These are phyloP conservation scores for Rhynchosporium agropyri DNA, from an alignment of 2,329 filamentous ascomycete species.

Conservation along the genomic window DNA sequence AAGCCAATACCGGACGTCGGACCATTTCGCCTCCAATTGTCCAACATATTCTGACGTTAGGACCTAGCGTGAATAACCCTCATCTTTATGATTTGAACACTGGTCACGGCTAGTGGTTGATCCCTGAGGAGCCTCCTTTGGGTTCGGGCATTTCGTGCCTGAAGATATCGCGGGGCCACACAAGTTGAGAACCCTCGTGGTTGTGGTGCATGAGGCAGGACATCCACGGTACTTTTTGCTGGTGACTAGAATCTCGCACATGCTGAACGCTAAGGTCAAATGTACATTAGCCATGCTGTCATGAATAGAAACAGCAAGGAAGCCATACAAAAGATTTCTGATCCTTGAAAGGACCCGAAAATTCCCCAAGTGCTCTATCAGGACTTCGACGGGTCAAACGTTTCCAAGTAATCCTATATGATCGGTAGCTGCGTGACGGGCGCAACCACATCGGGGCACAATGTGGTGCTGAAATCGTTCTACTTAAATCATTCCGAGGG, in stretches of 20 bases:
- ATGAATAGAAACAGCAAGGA: too few relatives aligned
- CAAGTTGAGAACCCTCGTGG: slow-evolving; percentile 6
- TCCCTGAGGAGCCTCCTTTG: slow-evolving; percentile 13
- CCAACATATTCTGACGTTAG: not conserved
- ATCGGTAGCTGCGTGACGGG: too few relatives aligned
- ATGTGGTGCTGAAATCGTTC: too few relatives aligned
- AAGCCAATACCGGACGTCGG: too few relatives aligned
- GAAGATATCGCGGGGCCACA: slow-evolving; percentile 9
- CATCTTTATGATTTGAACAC: slow-evolving; percentile 17
- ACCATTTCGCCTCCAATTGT: not conserved
- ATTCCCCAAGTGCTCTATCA: too few relatives aligned
- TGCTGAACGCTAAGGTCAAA: slow-evolving; percentile 1
- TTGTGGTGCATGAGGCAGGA: slow-evolving; percentile 2
- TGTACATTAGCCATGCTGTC: too few relatives aligned
- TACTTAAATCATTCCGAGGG: too few relatives aligned
- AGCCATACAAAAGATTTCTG: too few relatives aligned
- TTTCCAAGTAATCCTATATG: too few relatives aligned
- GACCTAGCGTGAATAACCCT: slow-evolving; percentile 15
- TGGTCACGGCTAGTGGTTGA: slow-evolving; percentile 17
- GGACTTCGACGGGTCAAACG: too few relatives aligned
- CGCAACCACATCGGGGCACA: too few relatives aligned
- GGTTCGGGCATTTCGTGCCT: slow-evolving; percentile 14
- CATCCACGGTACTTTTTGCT: slow-evolving; percentile 17
- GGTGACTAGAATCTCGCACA: slow-evolving; percentile 14
- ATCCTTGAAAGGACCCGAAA: too few relatives aligned